Evolutionary conservation across 768 basidiomycete species (phyloP).

Genomic region (Lentinula edodes): DNA sequence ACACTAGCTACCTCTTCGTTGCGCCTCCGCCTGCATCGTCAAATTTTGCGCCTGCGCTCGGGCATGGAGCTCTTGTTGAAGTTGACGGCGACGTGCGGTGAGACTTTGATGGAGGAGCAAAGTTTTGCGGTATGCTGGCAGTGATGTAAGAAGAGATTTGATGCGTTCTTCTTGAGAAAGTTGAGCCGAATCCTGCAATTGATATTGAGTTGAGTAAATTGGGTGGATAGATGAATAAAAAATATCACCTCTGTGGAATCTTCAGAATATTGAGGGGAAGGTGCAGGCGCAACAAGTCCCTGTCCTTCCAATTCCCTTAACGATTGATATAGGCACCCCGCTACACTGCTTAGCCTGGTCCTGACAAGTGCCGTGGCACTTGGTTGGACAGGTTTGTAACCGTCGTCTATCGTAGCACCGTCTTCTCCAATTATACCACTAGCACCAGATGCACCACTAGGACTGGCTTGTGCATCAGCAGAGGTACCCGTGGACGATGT

Average conservation of each 20-base stretch:
- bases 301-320: slow-evolving; percentile 43
- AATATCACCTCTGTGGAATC: background rate
- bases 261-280: no score
- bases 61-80: slow-evolving; percentile 76
- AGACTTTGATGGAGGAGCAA: slow-evolving; percentile 72
- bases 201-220: background rate
- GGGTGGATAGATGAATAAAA: background rate
- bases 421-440: no score
- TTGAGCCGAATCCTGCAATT: background rate
- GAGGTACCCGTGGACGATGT: background rate
- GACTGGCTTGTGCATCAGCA: slow-evolving; percentile 15
- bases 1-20: slow-evolving; percentile 35
- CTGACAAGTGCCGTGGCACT: slow-evolving; percentile 68
- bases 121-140: slow-evolving; percentile 75
- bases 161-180: background rate
- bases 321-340: slow-evolving; percentile 65
- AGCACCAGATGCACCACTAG: background rate
- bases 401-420: background rate
- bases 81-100: slow-evolving; percentile 78
- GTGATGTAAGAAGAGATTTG: slow-evolving; percentile 33
- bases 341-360: slow-evolving; percentile 74
- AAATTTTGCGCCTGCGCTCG: slow-evolving; percentile 70
- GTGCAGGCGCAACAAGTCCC: background rate
- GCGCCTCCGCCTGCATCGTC: slow-evolving; percentile 67
- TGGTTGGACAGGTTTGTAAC: slow-evolving; percentile 50